Evolutionary conservation across 768 basidiomycete species (phyloP), one percentile per base, ranked within the genome.

Genomic region (Boletus speciosus): DNA sequence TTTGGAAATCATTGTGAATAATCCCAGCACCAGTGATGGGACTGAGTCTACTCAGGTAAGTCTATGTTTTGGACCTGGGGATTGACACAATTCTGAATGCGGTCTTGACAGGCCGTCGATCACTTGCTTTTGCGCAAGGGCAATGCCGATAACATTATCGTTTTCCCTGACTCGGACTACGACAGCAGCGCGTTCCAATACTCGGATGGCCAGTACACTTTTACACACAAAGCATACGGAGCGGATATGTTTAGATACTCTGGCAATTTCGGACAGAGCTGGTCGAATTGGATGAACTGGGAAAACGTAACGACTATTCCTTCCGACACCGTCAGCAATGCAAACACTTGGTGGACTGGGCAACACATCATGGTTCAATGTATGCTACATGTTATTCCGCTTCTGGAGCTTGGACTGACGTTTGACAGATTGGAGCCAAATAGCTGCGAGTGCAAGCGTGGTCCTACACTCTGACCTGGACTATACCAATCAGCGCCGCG

Each of bases 331-430:
- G 88, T 94, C 69, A 62, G 71, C 25, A 65, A 66, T 51, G 21
- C 58, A 2, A 71, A 70, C 15, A 73, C 73, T 41, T 93, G 85
- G 71, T 97, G 94, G 94, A 52, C 70, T 2, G 94, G 94, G 7
- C 71, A 88, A 54, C 94, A 97, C 68, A 78, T 96, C 67, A 85
- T 91, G 72, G 80, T 96, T 35, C 93, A 97, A 76, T 96, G 90
- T 92, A 57, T 60, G 87, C 48, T 40, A 9, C 29, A 16, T 52
- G 34, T 38, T 34, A 46, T 35, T 48, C 9, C 41, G 10, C 37
- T 35, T 53, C 6, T 19, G 34, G 25, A 15, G 21, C 23, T 16
- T 27, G 32, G 21, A 8, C 16, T 64, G 43, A 61, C 25, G 9
- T 46, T 19, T 58, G 38, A 4, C 52, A 93, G 90, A 97, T 71